These are phyloP conservation scores for Acacia pycnantha DNA, from an alignment of 331 rosid genomes.

Conservation along the genomic window DNA sequence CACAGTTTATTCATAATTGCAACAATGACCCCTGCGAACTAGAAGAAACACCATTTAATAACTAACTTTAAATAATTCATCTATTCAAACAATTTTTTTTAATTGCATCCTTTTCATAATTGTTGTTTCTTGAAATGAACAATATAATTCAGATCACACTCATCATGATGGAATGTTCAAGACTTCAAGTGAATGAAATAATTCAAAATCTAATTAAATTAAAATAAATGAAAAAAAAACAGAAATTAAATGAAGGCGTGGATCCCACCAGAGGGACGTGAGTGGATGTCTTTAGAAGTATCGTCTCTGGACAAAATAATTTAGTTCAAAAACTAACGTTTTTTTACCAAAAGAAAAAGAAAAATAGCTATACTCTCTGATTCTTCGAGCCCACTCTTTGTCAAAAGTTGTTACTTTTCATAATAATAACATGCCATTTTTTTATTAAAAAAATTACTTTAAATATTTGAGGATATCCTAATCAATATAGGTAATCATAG, in stretches of 20 bases:
- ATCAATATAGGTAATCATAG: neutral
- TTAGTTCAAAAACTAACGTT: neutral
- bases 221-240: neutral
- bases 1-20: neutral
- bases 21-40: neutral
- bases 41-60: neutral
- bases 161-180: neutral
- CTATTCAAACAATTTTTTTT: neutral
- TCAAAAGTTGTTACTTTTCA: neutral
- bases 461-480: neutral
- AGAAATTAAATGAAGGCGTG: neutral
- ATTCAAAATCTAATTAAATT: neutral
- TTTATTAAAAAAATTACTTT: neutral
- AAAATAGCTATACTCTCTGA: neutral
- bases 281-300: neutral
- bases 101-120: neutral
- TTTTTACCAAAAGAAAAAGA: neutral
- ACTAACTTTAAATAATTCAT: neutral
- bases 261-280: neutral
- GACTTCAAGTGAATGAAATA: neutral
- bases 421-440: neutral
- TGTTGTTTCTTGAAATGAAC: neutral
- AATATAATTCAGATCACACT: neutral
- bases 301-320: neutral
- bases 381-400: neutral